Base-by-base conservation (phyloP, 2,329 filamentous ascomycete genomes). In the Fonsecaea nubica region DNA sequence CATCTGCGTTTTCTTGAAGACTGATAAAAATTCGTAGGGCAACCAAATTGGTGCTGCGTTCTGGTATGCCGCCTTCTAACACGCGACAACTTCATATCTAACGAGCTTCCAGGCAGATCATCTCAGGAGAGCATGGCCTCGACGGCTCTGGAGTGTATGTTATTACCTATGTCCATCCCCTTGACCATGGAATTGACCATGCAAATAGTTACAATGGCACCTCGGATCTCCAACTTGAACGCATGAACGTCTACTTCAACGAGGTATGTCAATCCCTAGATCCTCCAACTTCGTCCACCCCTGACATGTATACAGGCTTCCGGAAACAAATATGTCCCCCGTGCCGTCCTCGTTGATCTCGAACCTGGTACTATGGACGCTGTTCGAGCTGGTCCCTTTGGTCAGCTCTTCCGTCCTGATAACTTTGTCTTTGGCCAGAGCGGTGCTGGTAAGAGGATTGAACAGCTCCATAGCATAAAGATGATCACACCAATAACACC, bases 31-130 rank as follows among this genome's bases (percentile, higher is more conserved):
- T 69, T 70, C 64, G 76, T 77, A 97, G 94, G 95, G 95, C 89
- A 99, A 99, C 91, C 95, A 99, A 92, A 97, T 98, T 77, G 95
- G 95, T 94, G 95, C 95, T 87, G 95, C 95, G 85, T 99, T 99
- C 89, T 99, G 95, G 90, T 92, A 84, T 75, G 88, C 85, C 73
- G 38, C 59, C 38, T 40, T 40, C 50, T 3, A 63, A 69, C 63
- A 64, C 70, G 60, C 35, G 68, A 71, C 52, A 30, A 61, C 48
- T 32, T 53, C 52, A 58, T 63, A 71, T 75, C 81, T 86, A 75
- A 86, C 77, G 71, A 66, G 58, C 42, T 63, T 68, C 71, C 69
- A 89, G 87, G 91, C 90, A 93, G 83, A 90, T 86, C 78, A 93
- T 93, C 80, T 92, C 90, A 79, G 89, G 90, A 83, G 90, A 93